phyloP scores from a whole-genome alignment of 78 protist species.

The Dictyostelium intermedium region DNA sequence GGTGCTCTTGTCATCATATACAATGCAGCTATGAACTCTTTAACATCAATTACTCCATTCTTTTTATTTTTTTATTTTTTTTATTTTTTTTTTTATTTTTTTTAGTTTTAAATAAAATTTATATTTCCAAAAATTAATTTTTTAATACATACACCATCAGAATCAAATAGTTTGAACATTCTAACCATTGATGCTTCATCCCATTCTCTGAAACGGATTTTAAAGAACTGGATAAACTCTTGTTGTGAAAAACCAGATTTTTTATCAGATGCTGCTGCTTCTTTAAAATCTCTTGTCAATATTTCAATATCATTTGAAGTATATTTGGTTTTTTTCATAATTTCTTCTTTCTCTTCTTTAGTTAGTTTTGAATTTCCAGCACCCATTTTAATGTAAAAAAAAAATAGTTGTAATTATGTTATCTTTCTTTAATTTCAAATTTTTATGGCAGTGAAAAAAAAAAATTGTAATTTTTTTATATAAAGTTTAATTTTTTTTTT shows the following conservation, averaged over 20 bases:
- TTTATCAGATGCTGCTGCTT: neutral
- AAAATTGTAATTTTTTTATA: no score
- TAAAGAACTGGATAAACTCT: neutral
- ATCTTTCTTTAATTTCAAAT: no score
- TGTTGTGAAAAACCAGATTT: neutral
- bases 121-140: no score
- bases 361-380: neutral
- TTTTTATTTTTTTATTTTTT: neutral
- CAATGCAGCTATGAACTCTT: neutral
- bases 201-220: neutral
- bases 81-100: no score
- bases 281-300: neutral
- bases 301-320: neutral
- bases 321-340: constrained; percentile 11
- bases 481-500: no score
- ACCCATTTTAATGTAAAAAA: constrained; percentile 7
- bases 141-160: constrained; percentile 6
- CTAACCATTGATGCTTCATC: neutral
- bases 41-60: constrained; percentile 18
- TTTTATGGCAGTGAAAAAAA: no score
- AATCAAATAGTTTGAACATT: neutral
- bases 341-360: neutral
- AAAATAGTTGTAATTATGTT: no score
- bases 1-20: neutral
- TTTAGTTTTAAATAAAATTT: no score